Conservation (phyloP, 192 early-diverging fungal genomes). For the Coemansia sp. region DNA sequence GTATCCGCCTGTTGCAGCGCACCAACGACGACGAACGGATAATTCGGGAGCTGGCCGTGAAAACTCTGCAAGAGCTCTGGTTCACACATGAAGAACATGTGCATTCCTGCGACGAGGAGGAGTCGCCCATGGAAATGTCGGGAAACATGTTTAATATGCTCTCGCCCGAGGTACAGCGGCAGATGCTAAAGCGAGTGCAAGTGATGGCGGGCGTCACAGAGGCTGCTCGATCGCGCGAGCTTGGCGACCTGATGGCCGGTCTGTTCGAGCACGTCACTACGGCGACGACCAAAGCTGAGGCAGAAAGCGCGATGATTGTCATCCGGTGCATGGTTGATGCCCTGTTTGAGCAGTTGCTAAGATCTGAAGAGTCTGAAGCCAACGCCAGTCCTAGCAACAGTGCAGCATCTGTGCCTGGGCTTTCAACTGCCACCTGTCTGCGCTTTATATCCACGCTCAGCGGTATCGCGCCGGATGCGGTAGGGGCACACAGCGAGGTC, state of each 20-base stretch:
- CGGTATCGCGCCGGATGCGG: constrained; percentile 56
- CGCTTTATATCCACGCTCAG: constrained; percentile 57
- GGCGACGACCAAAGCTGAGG: constrained; percentile 48
- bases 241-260: constrained; percentile 35
- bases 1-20: constrained; percentile 66
- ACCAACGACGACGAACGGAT: constrained; percentile 65
- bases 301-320: constrained; percentile 55
- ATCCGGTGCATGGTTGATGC: constrained; percentile 71
- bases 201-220: constrained; percentile 53
- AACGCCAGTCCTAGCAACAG: constrained; percentile 5
- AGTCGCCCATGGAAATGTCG: constrained; percentile 7
- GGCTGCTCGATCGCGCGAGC: constrained; percentile 19
- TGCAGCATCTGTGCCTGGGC: neutral
- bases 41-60: constrained; percentile 67
- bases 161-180: constrained; percentile 42
- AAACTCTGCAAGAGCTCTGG: constrained; percentile 71
- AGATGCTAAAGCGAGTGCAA: constrained; percentile 41
- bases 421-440: constrained; percentile 40
- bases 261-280: constrained; percentile 33
- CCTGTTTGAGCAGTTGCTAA: constrained; percentile 69
- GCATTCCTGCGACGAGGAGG: constrained; percentile 25
- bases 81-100: constrained; percentile 56
- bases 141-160: constrained; percentile 43
- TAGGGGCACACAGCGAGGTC: constrained; percentile 54
- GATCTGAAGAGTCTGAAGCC: constrained; percentile 59